phyloP scores from a whole-genome alignment of 2,329 filamentous ascomycete genomes.

The Beauveria scarabaeidicola region DNA sequence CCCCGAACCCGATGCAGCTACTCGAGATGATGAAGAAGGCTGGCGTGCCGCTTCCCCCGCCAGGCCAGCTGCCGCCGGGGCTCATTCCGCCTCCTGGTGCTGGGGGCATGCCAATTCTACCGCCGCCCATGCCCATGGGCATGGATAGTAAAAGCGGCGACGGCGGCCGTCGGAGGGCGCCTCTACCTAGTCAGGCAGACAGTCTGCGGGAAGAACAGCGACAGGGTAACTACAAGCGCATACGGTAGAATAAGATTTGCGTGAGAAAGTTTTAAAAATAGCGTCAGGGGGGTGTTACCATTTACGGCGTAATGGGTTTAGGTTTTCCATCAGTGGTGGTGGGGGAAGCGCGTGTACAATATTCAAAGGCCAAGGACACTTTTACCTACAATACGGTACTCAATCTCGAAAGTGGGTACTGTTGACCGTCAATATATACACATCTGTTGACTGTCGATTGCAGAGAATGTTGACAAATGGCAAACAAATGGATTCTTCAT shows the following conservation, averaged over 20 bases:
- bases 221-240: constrained; percentile 47
- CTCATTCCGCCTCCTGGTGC: constrained; percentile 33
- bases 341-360: no score
- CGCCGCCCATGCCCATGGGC: constrained; percentile 29
- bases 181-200: constrained; percentile 76
- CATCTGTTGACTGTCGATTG: no score
- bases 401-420: no score
- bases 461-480: no score
- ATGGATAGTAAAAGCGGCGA: constrained; percentile 26
- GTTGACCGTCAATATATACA: no score
- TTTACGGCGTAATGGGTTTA: no score
- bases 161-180: constrained; percentile 45
- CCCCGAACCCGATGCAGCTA: constrained; percentile 51
- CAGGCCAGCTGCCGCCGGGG: constrained; percentile 35
- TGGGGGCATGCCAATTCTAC: constrained; percentile 27
- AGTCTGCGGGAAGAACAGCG: constrained; percentile 71
- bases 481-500: no score
- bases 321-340: no score
- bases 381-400: no score
- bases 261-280: no score
- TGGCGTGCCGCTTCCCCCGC: constrained; percentile 52
- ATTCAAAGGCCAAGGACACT: no score
- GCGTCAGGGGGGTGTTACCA: no score
- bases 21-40: constrained; percentile 59
- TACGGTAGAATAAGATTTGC: neutral